Conservation (phyloP, 2,329 filamentous ascomycete species). For the Gaeumannomyces tritici region DNA sequence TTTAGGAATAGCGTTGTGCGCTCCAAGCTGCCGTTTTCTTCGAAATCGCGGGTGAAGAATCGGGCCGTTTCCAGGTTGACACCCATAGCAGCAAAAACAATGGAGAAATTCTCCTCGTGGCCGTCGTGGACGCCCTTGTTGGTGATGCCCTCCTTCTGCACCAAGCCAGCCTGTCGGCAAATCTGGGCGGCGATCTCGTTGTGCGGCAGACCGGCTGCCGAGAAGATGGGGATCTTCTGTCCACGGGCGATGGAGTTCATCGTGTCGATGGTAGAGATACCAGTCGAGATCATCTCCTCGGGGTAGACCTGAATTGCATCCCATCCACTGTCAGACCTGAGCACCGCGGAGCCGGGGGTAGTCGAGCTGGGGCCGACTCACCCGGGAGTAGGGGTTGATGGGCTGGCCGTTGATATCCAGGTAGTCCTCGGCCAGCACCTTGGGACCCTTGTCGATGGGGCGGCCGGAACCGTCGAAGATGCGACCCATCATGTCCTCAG, state of each 20-base stretch:
- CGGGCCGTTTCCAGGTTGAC: constrained; percentile 98
- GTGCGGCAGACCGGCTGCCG: constrained; percentile 92
- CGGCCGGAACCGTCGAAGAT: constrained; percentile 97
- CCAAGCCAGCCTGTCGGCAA: constrained; percentile 90
- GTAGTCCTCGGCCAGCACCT: constrained; percentile 95
- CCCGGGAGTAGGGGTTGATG: constrained; percentile 96
- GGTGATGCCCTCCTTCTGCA: constrained; percentile 65
- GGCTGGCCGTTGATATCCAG: constrained; percentile 98
- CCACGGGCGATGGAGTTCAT: constrained; percentile 98
- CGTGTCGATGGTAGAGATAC: constrained; percentile 97
- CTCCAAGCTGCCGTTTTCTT: constrained; percentile 98
- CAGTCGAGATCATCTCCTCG: constrained; percentile 99
- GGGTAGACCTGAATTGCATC: constrained; percentile 66
- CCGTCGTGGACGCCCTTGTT: constrained; percentile 95
- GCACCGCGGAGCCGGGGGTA: neutral
- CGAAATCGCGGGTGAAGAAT: constrained; percentile 98
- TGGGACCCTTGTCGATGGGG: constrained; percentile 97
- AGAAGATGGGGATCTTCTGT: constrained; percentile 99
- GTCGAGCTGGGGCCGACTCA: constrained; percentile 30
- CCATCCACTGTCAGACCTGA: neutral
- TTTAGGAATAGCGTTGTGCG: constrained; percentile 96
- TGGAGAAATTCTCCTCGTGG: constrained; percentile 99
- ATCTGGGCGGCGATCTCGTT: constrained; percentile 99
- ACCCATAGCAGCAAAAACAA: constrained; percentile 99
- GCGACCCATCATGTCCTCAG: constrained; percentile 98